These are phyloP conservation scores for Arabidopsis suecica DNA, from an alignment of 345 rosid species.

Conservation along the genomic window DNA sequence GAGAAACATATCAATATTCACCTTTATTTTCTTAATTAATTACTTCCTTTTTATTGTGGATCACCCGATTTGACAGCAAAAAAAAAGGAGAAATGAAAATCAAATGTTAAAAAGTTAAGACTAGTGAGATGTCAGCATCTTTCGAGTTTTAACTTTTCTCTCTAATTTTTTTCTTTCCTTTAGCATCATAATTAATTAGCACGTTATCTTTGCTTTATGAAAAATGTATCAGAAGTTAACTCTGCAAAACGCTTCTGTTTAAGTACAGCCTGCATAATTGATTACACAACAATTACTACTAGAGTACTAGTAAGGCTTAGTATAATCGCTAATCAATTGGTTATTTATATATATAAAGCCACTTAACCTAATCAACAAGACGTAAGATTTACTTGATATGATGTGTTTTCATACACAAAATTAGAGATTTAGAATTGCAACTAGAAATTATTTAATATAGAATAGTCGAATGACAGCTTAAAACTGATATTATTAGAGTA, in stretches of 20 bases:
- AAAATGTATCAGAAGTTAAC: conserved; percentile 46
- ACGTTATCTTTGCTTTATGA: conserved; percentile 57
- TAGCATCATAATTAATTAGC: conserved; percentile 52
- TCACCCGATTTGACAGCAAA: conserved; percentile 38
- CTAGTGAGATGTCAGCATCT: conserved; percentile 35
- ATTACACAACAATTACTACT: conserved; percentile 23
- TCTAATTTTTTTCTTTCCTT: not conserved
- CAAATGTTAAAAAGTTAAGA: conserved; percentile 38
- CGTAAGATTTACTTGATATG: conserved; percentile 20
- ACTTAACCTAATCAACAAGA: conserved; percentile 10
- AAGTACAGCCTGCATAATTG: conserved; percentile 42
- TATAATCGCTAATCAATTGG: conserved; percentile 24
- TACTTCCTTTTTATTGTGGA: conserved; percentile 16
- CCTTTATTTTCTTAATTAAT: conserved; percentile 23
- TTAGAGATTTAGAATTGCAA: not conserved
- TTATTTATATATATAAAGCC: not conserved
- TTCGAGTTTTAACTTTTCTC: conserved; percentile 1
- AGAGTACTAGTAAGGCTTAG: not conserved
- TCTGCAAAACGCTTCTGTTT: conserved; percentile 27
- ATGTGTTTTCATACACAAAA: not conserved
- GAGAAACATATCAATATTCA: not conserved
- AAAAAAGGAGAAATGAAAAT: conserved; percentile 37
- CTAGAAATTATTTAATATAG: not conserved
- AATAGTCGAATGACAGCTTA: conserved; percentile 29
- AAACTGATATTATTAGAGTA: conserved; percentile 18